Evolutionary conservation across 2,329 filamentous ascomycete species (phyloP), one percentile per base, ranked within the genome.

Genomic region (Iodosphaeria phyllophila): DNA sequence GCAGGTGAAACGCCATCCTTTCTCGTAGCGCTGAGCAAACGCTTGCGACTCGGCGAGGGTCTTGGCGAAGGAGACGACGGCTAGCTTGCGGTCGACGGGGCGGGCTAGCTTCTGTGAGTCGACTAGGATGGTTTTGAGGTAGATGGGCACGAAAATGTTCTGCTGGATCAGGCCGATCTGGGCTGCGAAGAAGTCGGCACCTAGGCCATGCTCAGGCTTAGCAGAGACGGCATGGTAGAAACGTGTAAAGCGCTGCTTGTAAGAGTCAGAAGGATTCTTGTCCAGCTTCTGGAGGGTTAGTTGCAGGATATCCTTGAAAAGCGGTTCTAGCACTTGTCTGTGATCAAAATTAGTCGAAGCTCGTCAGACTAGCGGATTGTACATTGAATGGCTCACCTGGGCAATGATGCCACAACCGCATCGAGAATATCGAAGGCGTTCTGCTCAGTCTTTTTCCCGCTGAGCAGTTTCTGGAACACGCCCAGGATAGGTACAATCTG

Each of bases 151-250:
- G 48, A 93, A 95, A 20, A 89, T 64, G 25, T 70, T 69, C 14
- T 66, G 57, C 48, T 93, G 84, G 16, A 95, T 63, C 32, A 70
- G 60, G 43, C 95, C 78, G n/a, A 79, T 73, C 33, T 82, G 66
- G 35, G 64, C 64, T 51, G 93, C 78, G 54, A 93, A 89, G 54
- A 82, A 92, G 50, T 98, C 89, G 6, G 83, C 68, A 23, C 86
- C 89, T 29, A 89, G 70, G n/a, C 83, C 82, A 35, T 70, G 68
- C 33, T 89, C 75, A 17, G 76, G 47, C 20, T 69, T 64, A 11
- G 83, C 79, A 16, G 79, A 80, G 27, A 95, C 66, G 33, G 93
- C 72, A 49, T 98, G 86, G 48, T 91, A 98, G 58, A 98, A 91
- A 17, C 83, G 75, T 27, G 84, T 77, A 46, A 98, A 93, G 26